Percentiles rank a stretch among this genome's conserved stretches.
Evolutionary conservation across 805 yeast genomes (phyloP).

Genomic region (Sungouiella blattae): DNA sequence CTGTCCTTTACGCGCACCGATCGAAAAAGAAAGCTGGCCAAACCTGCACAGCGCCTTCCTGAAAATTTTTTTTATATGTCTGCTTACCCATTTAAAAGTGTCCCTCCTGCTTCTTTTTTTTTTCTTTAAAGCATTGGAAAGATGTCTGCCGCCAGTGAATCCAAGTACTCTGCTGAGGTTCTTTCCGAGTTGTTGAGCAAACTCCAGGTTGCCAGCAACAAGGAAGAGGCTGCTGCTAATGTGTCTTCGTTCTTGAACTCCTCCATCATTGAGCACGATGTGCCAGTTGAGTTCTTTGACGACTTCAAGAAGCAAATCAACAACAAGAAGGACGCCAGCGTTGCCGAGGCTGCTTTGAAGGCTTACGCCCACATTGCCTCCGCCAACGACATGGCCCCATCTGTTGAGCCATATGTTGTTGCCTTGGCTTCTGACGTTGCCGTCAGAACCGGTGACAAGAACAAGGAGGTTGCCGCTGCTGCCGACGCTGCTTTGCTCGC

Average conservation of each 20-base stretch:
- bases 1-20: conserved; percentile 1
- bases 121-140: conserved; percentile 22
- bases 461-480: conserved; percentile 63
- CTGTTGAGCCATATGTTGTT: conserved; percentile 95
- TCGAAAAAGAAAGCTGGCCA: conserved; percentile 10
- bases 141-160: conserved; percentile 56
- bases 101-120: conserved; percentile 8
- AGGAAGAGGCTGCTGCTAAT: conserved; percentile 81
- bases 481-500: conserved; percentile 78
- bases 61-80: conserved; percentile 14
- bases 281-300: conserved; percentile 82
- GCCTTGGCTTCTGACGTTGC: conserved; percentile 68
- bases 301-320: conserved; percentile 71
- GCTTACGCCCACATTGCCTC: conserved; percentile 86
- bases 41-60: conserved; percentile 11
- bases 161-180: conserved; percentile 69
- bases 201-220: conserved; percentile 88
- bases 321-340: conserved; percentile 69
- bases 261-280: conserved; percentile 97
- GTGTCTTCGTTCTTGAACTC: conserved; percentile 94
- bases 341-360: conserved; percentile 73
- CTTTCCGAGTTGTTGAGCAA: conserved; percentile 90
- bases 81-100: conserved; percentile 13
- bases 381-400: conserved; percentile 73
- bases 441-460: conserved; percentile 87